A percentile compares a stretch with the other conserved stretches of the same genome.
These are phyloP conservation scores for Gossypium trilobum DNA, from an alignment of 441 rosid species.

Conservation along the genomic window DNA sequence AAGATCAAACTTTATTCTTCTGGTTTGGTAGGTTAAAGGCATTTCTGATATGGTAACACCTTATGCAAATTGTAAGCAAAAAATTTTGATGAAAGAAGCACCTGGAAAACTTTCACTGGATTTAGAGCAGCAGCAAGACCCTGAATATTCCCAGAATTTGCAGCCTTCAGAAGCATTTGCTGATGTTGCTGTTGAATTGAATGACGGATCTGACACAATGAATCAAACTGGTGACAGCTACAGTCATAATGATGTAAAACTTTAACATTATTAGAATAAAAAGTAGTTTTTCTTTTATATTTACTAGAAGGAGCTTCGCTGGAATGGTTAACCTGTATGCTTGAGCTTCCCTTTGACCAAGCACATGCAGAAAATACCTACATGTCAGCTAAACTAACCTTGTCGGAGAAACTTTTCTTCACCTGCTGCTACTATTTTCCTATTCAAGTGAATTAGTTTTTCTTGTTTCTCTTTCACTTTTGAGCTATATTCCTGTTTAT, in stretches of 20 bases:
- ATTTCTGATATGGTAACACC: slow-evolving; percentile 43
- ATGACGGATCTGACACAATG: slow-evolving; percentile 24
- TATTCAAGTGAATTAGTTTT: background rate
- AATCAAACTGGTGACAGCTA: slow-evolving; percentile 22
- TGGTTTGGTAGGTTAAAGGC: slow-evolving; percentile 56
- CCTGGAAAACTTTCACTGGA: slow-evolving; percentile 20
- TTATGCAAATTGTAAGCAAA: slow-evolving; percentile 28
- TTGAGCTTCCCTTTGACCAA: background rate
- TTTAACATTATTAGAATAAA: slow-evolving; percentile 1
- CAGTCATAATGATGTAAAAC: slow-evolving; percentile 10
- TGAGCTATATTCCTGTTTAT: slow-evolving; percentile 6
- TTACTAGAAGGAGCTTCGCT: background rate
- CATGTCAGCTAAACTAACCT: background rate
- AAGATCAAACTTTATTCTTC: slow-evolving; percentile 19
- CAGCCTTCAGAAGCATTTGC: slow-evolving; percentile 24
- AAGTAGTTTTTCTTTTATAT: background rate
- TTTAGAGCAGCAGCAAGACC: slow-evolving; percentile 12
- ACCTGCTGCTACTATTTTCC: background rate
- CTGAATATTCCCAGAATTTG: slow-evolving; percentile 16
- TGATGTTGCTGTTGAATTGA: slow-evolving; percentile 25
- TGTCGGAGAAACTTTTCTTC: background rate
- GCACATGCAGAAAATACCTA: background rate
- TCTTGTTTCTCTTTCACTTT: background rate
- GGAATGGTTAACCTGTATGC: background rate
- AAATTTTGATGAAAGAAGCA: slow-evolving; percentile 20